Conservation (phyloP, 2,329 filamentous ascomycete genomes). For the Monosporascus sp. region DNA sequence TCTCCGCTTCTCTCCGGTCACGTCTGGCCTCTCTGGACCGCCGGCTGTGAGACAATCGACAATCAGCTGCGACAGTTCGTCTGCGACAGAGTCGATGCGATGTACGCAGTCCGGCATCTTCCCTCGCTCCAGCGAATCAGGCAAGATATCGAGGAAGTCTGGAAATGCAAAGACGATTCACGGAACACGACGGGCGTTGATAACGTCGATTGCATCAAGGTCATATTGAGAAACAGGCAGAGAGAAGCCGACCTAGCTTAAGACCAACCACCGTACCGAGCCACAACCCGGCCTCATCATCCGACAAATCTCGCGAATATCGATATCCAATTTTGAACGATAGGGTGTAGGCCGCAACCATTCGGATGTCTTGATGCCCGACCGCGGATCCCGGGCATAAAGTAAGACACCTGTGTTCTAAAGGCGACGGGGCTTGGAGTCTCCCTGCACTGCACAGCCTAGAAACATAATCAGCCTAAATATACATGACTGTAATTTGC, state of each 20-base stretch:
- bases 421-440: no score
- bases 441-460: no score
- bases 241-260: slow-evolving; percentile 15
- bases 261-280: not conserved
- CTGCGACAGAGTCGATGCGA: slow-evolving; percentile 17
- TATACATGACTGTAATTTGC: no score
- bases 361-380: no score
- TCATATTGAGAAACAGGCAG: slow-evolving; percentile 17
- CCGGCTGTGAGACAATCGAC: slow-evolving; percentile 26
- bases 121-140: slow-evolving; percentile 23
- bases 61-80: slow-evolving; percentile 15
- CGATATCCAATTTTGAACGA: no score
- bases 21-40: slow-evolving; percentile 28
- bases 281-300: no score
- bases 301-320: no score
- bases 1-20: slow-evolving; percentile 25
- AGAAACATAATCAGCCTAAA: no score
- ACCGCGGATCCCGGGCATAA: no score
- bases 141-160: slow-evolving; percentile 25
- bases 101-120: slow-evolving; percentile 24
- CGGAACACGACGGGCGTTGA: slow-evolving; percentile 22
- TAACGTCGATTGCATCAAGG: slow-evolving; percentile 25
- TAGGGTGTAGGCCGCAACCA: no score
- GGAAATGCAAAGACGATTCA: slow-evolving; percentile 24
- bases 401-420: no score